Percentiles rank a stretch among this genome's conserved stretches.
These are phyloP conservation scores for Pseudogymnoascus sp. DNA, from an alignment of 2,329 filamentous ascomycete species.

Conservation along the genomic window DNA sequence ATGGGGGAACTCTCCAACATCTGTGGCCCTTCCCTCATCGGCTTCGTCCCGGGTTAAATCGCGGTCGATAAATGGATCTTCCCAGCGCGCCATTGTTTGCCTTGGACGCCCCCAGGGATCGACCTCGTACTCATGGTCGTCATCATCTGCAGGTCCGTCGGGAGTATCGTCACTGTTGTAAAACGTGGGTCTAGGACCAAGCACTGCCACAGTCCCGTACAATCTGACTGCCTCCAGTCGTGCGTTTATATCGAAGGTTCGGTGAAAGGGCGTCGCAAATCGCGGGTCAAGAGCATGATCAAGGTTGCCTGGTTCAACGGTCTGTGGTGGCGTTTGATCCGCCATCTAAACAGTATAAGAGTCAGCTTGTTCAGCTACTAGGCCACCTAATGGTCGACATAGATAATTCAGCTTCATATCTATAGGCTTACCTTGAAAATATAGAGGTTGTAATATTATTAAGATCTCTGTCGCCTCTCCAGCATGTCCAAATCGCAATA, in stretches of 20 bases:
- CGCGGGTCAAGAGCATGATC: neutral
- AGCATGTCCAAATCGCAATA: neutral
- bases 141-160: neutral
- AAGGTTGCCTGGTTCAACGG: neutral
- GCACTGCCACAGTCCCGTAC: neutral
- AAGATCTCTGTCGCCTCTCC: neutral
- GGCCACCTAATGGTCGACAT: too few species aligned
- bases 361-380: neutral
- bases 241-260: neutral
- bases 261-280: neutral
- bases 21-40: neutral
- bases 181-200: neutral
- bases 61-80: neutral
- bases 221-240: neutral
- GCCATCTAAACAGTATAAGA: neutral
- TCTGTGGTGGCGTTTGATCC: too few species aligned
- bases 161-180: neutral
- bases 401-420: neutral
- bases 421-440: neutral
- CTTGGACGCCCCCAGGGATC: conserved; percentile 2
- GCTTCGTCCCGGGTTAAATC: neutral
- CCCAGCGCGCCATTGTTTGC: neutral
- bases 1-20: neutral
- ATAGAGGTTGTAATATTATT: conserved; percentile 1
- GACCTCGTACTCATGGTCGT: neutral